Evolutionary conservation across 2,329 filamentous ascomycete genomes (phyloP), one percentile per base, ranked within the genome.

Genomic region (Neofusicoccum ribis): DNA sequence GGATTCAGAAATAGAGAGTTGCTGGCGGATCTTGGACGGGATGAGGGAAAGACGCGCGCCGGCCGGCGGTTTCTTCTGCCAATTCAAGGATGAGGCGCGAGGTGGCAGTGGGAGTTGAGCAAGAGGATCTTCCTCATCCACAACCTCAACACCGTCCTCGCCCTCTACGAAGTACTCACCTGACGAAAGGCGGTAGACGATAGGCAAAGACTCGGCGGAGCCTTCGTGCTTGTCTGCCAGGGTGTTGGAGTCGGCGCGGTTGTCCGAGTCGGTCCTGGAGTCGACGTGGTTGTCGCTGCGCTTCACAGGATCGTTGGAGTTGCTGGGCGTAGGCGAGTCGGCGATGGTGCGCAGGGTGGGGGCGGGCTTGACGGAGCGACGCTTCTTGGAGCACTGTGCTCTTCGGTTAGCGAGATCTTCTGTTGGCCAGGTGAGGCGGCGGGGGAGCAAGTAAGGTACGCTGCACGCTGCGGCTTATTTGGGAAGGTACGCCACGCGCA

Each of bases 21-120:
- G 12, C n/a, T 36, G 23, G 9, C 15, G 41, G 27, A 46, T 20
- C 5, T 15, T 47, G 31, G 15, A 5, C 11, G 56, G 43, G 34
- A 47, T 46, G n/a, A 60, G 43, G n/a, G 41, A 60, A 47, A 47
- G 41, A 37, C 43, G 43, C n/a, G 56, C 14, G 31, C 56, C 56
- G 11, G 41, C 27, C 41, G 56, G 56, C 43, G 56, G 56, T 8
- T 37, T 36, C 27, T 36, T 46, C 43, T 46, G 41, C 56, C 56
- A 60, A 27, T 60, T 47, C 56, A 60, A 60, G 43, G 56, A 60
- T 15, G 56, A 60, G 27, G 27, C 3, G 43, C 56, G 56, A 20
- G 31, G 41, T 14, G 56, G 41, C 15, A n/a, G 39, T 8, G 49
- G 23, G 7, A 36, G 8, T 8, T 51, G 23, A 9, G 39, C 54